Evolutionary conservation across 257 asterid species (phyloP), one percentile per base, ranked within the genome.

Genomic region (Scutellaria barbata): DNA sequence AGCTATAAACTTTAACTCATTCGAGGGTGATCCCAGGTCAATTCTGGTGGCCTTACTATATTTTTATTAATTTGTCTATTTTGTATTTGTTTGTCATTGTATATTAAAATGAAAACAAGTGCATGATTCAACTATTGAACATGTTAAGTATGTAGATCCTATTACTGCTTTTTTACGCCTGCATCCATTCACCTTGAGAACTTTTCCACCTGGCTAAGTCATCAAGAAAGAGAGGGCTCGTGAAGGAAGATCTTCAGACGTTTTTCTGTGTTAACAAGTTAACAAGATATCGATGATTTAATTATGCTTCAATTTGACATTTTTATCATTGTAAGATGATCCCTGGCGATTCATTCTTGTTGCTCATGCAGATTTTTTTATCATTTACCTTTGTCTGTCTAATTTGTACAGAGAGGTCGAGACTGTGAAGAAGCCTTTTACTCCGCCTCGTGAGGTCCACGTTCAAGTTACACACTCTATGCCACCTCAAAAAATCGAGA

Each of bases 401-500:
- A 68, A 7, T 47, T 41, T 63, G 73, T 58, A 46, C 76, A 83
- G 92, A 78, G 88, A 81, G 72, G 83, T 77, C 17, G 87, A 82
- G 74, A 86, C 79, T 60, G 81, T 56, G 20, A 88, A 78, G 79
- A 84, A 82, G 78, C 86, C 85, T 13, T 89, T 87, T 63, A 73
- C 77, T 71, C 88, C 92, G 2, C 92, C 91, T 3, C 87, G 83
- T 2, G 96, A 82, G 75, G 94, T 77, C 57, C 92, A 85, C 17
- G 86, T 82, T 70, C 96, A 87, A 84, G 90, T 89, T 13, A 89
- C 96, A 48, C 96, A 89, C 86, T 84, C 96, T 8, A 81, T 89
- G 94, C 89, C 90, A 6, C 94, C 94, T 52, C 88, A 87, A 72
- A 89, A 87, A 35, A 71, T 89, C 71, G 96, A 89, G 82, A 87